Conservation (phyloP, 768 basidiomycete genomes). For the Pleurotus ostreatus region DNA sequence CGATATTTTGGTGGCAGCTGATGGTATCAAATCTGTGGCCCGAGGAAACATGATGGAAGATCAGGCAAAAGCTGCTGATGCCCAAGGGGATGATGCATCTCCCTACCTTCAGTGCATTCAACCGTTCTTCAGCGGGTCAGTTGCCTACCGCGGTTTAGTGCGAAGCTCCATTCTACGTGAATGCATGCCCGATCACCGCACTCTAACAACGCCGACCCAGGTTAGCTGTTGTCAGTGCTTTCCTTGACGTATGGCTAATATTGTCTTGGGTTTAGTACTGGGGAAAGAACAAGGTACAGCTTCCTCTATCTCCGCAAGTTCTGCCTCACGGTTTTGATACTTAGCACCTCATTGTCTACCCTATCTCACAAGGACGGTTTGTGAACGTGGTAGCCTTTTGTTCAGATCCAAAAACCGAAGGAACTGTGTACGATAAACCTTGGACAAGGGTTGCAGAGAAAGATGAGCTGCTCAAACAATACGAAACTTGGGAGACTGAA, state of each 20-base stretch:
- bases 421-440: constrained; percentile 20
- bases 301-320: background rate
- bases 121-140: constrained; percentile 29
- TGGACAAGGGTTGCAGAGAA: constrained; percentile 15
- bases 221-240: constrained; percentile 11
- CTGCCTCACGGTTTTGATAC: background rate
- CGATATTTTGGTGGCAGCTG: constrained; percentile 37
- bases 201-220: constrained; percentile 19
- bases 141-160: constrained; percentile 32
- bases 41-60: constrained; percentile 6
- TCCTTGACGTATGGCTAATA: background rate
- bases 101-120: constrained; percentile 16
- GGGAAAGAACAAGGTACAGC: constrained; percentile 23
- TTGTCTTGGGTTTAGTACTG: constrained; percentile 14
- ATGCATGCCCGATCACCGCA: constrained; percentile 25
- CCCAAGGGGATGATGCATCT: constrained; percentile 5
- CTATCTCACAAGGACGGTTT: constrained; percentile 42
- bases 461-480: constrained; percentile 33
- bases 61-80: background rate
- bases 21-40: constrained; percentile 30
- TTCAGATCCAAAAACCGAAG: constrained; percentile 30
- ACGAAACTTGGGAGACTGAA: constrained; percentile 43
- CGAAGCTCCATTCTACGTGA: constrained; percentile 18
- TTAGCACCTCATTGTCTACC: constrained; percentile 48
- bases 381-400: constrained; percentile 47